These are phyloP conservation scores for Microcera coccophila DNA, from an alignment of 2,329 filamentous ascomycete genomes.

Conservation along the genomic window DNA sequence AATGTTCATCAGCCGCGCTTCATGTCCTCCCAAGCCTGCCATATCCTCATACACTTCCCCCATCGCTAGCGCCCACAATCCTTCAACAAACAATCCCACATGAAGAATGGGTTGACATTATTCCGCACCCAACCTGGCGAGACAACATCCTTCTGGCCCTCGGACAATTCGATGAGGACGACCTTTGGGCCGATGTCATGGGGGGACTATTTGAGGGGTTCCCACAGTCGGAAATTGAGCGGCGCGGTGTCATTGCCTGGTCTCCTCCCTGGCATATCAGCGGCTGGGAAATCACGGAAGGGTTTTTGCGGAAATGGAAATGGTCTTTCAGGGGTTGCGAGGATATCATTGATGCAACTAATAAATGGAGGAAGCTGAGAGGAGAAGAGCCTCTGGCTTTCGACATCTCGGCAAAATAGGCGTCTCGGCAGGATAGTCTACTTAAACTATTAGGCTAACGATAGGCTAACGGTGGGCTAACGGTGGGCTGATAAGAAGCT, in stretches of 20 bases:
- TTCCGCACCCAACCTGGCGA: slow-evolving; percentile 34
- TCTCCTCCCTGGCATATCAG: slow-evolving; percentile 22
- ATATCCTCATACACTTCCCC: neutral
- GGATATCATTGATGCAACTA: slow-evolving; percentile 13
- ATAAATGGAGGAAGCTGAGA: slow-evolving; percentile 11
- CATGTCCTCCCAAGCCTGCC: neutral
- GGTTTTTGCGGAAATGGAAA: slow-evolving; percentile 20
- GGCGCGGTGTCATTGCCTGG: slow-evolving; percentile 42
- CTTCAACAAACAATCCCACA: slow-evolving; percentile 30
- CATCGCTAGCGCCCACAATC: slow-evolving; percentile 24
- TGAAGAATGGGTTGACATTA: slow-evolving; percentile 39
- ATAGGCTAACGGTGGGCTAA: too few species aligned
- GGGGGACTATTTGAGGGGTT: slow-evolving; percentile 43
- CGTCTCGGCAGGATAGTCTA: too few species aligned
- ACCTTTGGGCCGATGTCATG: slow-evolving; percentile 40
- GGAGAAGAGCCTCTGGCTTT: neutral
- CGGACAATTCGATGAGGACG: slow-evolving; percentile 40
- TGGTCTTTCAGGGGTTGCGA: slow-evolving; percentile 13
- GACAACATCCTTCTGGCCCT: slow-evolving; percentile 35
- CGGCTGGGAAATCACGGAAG: slow-evolving; percentile 21
- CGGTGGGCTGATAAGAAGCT: too few species aligned
- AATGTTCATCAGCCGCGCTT: neutral
- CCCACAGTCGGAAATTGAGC: slow-evolving; percentile 39
- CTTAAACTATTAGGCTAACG: too few species aligned
- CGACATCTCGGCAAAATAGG: too few species aligned